Base-by-base conservation (phyloP, 2,329 filamentous ascomycete species). In the Escovopsis weberi region DNA sequence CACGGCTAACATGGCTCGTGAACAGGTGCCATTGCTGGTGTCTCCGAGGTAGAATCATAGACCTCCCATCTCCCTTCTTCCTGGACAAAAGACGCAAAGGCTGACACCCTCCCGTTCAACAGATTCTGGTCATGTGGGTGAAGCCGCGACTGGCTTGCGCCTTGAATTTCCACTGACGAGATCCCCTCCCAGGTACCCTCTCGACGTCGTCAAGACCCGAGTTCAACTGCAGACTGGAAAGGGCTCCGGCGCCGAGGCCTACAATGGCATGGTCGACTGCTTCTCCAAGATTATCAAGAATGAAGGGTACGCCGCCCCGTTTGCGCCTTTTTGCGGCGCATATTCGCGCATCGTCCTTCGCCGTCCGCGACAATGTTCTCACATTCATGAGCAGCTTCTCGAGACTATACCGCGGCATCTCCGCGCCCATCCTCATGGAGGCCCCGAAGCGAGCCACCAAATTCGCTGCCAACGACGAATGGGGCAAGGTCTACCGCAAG, bases 201-300 rank as follows among this genome's bases (percentile, higher is more conserved):
- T 98, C 63, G 91, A 98, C 63, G 91, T 98, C 45, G 86, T 96
- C 64, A 96, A 96, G 76, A 96, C 91, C 51, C 75, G 89, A 81
- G 83, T 94, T 62, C 88, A 95, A 66, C 73, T 95, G 44, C 88
- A 95, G 68, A 83, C 82, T 42, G 82, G 81, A 56, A 74, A 70
- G 51, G 76, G 71, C 37, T 68, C 71, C 19, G 85, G 86, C 46
- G 80, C 80, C 51, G 91, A 96, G 56, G 70, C 75, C 53, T 96
- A 98, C 75, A 94, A 78, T 69, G 86, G 91, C 73, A 98, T 96
- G 87, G 59, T 95, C 46, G 91, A 98, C 66, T 96, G 89, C 72
- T 94, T 98, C 73, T 74, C 78, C 59, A 98, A 98, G 77, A 98
- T 98, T 58, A 78, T 98, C 63, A 82, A 78, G 66, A 82, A 93